Conservation (phyloP, 331 rosid species). For the Rosa hybrid region DNA sequence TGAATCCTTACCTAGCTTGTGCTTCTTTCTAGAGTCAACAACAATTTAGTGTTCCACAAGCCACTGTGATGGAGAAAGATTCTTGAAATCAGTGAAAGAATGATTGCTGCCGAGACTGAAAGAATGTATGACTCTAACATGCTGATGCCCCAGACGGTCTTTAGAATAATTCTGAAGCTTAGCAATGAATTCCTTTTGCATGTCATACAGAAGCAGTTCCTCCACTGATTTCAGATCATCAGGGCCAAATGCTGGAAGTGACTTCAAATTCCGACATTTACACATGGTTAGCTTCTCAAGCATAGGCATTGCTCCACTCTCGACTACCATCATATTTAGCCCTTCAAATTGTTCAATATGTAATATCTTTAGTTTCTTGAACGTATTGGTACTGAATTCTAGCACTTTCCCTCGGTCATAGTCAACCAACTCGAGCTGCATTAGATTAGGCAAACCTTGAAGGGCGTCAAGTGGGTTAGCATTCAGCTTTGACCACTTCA, state of each 20-base stretch:
- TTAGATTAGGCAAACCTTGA: conserved; percentile 2
- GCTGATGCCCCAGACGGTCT: background rate
- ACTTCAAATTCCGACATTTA: background rate
- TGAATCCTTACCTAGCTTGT: background rate
- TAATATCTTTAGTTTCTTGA: conserved; percentile 17
- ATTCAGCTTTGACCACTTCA: conserved; percentile 14
- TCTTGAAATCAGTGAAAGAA: background rate
- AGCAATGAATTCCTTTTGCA: background rate
- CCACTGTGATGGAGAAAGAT: background rate
- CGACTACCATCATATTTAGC: background rate
- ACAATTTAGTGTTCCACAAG: no score
- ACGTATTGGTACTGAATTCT: background rate
- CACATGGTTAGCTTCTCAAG: conserved; percentile 22
- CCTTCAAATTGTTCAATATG: background rate
- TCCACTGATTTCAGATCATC: background rate
- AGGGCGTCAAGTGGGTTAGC: conserved; percentile 11
- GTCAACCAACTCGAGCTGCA: conserved; percentile 12
- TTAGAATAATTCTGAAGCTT: background rate
- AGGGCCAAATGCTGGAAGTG: background rate
- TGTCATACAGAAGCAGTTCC: conserved; percentile 9
- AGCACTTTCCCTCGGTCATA: background rate
- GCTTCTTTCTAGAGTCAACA: background rate
- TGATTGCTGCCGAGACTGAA: background rate
- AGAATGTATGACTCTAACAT: background rate
- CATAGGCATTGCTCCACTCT: conserved; percentile 8